Conservation (phyloP, 352 stramenopile genomes). For the Globisporangium recalcitrans region DNA sequence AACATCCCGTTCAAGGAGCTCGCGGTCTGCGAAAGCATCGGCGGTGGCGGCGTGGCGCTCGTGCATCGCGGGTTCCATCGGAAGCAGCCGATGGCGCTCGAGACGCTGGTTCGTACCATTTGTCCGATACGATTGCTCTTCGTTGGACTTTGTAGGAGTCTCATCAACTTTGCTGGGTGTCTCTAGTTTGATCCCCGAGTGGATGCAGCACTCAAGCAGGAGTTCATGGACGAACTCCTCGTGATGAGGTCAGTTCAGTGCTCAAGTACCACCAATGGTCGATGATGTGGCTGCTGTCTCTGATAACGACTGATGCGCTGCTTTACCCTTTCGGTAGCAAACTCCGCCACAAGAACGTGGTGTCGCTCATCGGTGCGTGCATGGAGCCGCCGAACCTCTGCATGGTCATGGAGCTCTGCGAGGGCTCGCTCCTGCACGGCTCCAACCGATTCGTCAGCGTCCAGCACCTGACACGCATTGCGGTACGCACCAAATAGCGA, state of each 20-base stretch:
- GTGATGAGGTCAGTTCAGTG: slow-evolving; percentile 69
- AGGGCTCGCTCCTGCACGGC: slow-evolving; percentile 58
- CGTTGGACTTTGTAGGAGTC: too few relatives aligned
- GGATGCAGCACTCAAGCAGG: slow-evolving; percentile 79
- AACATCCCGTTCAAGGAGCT: slow-evolving; percentile 79
- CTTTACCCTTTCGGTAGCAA: too few relatives aligned
- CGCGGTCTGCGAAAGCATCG: slow-evolving; percentile 78
- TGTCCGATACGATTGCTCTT: too few relatives aligned
- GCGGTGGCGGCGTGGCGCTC: slow-evolving; percentile 86
- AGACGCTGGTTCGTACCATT: slow-evolving; percentile 64
- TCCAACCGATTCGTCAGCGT: slow-evolving; percentile 47
- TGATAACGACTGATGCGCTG: too few relatives aligned
- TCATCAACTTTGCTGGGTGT: not conserved
- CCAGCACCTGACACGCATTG: slow-evolving; percentile 47
- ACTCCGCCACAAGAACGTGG: slow-evolving; percentile 68
- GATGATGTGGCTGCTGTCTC: too few relatives aligned
- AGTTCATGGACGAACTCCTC: slow-evolving; percentile 92
- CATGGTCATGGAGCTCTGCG: slow-evolving; percentile 79
- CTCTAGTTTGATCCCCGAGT: slow-evolving; percentile 84
- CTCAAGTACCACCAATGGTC: slow-evolving; percentile 14
- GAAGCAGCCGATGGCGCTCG: slow-evolving; percentile 73
- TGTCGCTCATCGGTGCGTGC: slow-evolving; percentile 68
- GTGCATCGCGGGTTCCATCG: slow-evolving; percentile 82
- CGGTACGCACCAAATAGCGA: slow-evolving; percentile 19
- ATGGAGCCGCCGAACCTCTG: slow-evolving; percentile 73